These are phyloP conservation scores for Myxozyma monticola DNA, from an alignment of 805 yeast genomes.

Conservation along the genomic window DNA sequence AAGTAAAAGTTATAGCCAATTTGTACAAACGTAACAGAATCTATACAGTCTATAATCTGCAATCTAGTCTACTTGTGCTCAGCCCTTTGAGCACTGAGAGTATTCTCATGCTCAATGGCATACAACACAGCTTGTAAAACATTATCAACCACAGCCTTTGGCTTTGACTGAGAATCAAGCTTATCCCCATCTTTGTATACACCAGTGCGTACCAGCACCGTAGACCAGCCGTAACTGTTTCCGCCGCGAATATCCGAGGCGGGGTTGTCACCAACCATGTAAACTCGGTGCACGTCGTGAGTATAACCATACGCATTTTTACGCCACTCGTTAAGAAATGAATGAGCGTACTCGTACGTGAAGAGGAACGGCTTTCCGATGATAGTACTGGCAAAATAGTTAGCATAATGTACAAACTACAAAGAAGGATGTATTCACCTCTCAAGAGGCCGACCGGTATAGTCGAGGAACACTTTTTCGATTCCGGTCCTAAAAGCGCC, in stretches of 20 bases:
- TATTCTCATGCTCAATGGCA: conserved; percentile 27
- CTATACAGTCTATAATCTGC: background rate
- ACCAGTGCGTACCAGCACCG: conserved; percentile 82
- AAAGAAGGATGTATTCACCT: background rate
- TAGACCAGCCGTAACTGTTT: conserved; percentile 81
- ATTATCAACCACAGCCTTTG: conserved; percentile 52
- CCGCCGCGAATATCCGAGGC: conserved; percentile 92
- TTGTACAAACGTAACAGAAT: too few relatives aligned
- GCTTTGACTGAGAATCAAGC: conserved; percentile 40
- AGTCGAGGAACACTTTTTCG: conserved; percentile 57
- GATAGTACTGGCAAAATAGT: conserved; percentile 47
- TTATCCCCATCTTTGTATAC: conserved; percentile 65
- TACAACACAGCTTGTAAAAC: conserved; percentile 53
- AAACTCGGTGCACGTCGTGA: conserved; percentile 53
- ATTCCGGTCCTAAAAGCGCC: conserved; percentile 75
- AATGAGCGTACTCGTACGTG: conserved; percentile 82
- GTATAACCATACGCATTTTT: conserved; percentile 12
- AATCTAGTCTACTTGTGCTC: background rate
- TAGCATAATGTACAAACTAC: background rate
- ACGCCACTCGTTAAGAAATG: conserved; percentile 55
- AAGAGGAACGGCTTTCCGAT: conserved; percentile 80
- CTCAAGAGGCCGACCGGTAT: conserved; percentile 53
- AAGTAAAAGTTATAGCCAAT: too few relatives aligned
- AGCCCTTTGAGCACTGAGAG: background rate
- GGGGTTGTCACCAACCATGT: conserved; percentile 97